These are phyloP conservation scores for Serpula lacrymans DNA, from an alignment of 768 basidiomycete genomes.

Conservation along the genomic window DNA sequence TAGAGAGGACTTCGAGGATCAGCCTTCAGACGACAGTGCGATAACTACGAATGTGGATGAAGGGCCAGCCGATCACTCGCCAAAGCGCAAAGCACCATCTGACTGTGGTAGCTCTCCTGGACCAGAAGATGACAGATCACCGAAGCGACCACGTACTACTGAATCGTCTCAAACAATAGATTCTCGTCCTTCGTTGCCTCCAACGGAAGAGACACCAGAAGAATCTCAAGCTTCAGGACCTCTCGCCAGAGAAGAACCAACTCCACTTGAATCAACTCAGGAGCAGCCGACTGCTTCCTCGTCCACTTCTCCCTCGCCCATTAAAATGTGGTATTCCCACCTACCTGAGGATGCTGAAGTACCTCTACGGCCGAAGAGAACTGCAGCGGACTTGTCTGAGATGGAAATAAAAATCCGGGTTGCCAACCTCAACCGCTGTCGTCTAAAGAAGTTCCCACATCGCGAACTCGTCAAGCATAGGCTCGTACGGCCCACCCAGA, in stretches of 20 bases:
- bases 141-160: constrained; percentile 12
- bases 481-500: constrained; percentile 1
- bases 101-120: too few species aligned
- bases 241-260: background rate
- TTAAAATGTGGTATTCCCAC: constrained; percentile 11
- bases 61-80: too few species aligned
- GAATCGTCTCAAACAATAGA: background rate
- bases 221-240: background rate
- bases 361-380: background rate
- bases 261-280: background rate
- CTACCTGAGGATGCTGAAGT: constrained; percentile 2
- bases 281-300: background rate
- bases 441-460: constrained; percentile 1
- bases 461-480: constrained; percentile 1
- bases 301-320: background rate
- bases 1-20: too few species aligned
- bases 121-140: too few species aligned
- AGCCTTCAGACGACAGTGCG: too few species aligned
- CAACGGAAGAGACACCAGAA: background rate
- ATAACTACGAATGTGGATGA: too few species aligned
- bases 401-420: constrained; percentile 5
- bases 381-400: background rate
- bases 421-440: constrained; percentile 9
- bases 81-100: too few species aligned
- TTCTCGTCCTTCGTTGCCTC: background rate